Conservation (phyloP, 2,329 filamentous ascomycete genomes). For the Pseudogymnoascus sp. region DNA sequence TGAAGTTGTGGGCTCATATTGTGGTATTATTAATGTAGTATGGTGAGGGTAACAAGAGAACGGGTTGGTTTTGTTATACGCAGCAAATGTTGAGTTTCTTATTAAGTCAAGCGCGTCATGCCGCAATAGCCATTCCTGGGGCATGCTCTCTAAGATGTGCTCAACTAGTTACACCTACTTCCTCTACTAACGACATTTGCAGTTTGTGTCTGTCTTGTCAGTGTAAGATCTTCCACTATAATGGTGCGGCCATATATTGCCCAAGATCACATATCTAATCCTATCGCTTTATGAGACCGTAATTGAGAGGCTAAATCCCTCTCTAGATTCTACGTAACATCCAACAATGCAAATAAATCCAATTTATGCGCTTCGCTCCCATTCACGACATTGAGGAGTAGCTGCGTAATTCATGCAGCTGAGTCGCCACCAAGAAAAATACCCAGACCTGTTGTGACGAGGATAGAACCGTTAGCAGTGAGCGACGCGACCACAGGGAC, state of each 20-base stretch:
- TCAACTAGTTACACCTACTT: background rate
- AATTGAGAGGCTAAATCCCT: too few relatives aligned
- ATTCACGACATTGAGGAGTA: slow-evolving; percentile 16
- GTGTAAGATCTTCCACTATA: slow-evolving; percentile 13
- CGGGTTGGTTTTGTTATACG: background rate
- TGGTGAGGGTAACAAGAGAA: background rate
- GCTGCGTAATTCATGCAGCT: background rate
- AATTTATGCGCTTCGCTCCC: slow-evolving; percentile 19
- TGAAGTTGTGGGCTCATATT: background rate
- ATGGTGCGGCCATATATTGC: slow-evolving; percentile 13
- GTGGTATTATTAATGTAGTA: background rate
- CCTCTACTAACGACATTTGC: background rate
- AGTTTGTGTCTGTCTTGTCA: background rate
- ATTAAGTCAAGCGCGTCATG: background rate
- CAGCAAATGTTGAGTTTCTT: background rate
- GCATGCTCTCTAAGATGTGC: background rate
- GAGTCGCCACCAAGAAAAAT: background rate
- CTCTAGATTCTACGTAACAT: slow-evolving; percentile 9
- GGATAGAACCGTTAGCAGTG: background rate
- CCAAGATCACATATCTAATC: too few relatives aligned
- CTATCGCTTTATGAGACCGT: too few relatives aligned
- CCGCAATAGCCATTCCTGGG: background rate
- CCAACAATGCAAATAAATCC: slow-evolving; percentile 21
- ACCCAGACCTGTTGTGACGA: background rate
- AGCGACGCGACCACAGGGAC: background rate